These are phyloP conservation scores for Trichoderma reesei DNA, from an alignment of 495 filamentous ascomycete species.

Conservation along the genomic window DNA sequence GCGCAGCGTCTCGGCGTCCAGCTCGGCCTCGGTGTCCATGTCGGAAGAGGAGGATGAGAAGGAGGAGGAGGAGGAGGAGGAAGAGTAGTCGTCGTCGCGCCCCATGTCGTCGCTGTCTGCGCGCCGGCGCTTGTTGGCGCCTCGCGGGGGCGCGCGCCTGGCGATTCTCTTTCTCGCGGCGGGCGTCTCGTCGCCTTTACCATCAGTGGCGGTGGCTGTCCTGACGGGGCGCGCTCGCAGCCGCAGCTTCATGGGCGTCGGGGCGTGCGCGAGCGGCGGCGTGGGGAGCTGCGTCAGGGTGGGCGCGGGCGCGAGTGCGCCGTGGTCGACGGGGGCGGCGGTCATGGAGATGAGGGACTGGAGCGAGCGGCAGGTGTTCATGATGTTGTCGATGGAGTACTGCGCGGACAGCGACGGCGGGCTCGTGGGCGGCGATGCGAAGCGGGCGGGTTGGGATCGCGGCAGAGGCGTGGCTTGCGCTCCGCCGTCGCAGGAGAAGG, in stretches of 20 bases:
- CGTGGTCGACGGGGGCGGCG: constrained; percentile 15
- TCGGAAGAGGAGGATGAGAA: too few relatives aligned
- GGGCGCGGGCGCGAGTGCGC: constrained; percentile 34
- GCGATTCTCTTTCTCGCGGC: constrained; percentile 34
- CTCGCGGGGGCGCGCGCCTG: constrained; percentile 43
- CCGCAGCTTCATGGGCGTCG: constrained; percentile 38
- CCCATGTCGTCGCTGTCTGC: constrained; percentile 43
- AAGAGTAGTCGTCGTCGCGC: constrained; percentile 27
- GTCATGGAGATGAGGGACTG: constrained; percentile 52
- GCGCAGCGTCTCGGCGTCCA: constrained; percentile 14
- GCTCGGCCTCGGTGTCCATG: constrained; percentile 29
- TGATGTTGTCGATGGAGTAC: constrained; percentile 46
- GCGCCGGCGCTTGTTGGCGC: constrained; percentile 55
- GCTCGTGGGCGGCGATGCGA: constrained; percentile 53
- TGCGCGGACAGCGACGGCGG: constrained; percentile 48
- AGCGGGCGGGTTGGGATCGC: constrained; percentile 47
- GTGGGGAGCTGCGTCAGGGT: constrained; percentile 44
- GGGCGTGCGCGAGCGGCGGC: constrained; percentile 41
- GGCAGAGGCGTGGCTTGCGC: constrained; percentile 36
- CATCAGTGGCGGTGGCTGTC: too few relatives aligned
- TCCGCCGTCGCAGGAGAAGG: constrained; percentile 54
- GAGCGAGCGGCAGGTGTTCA: constrained; percentile 59
- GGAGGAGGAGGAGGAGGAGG: too few relatives aligned
- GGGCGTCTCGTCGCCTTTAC: constrained; percentile 17
- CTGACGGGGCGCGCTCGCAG: constrained; percentile 34